These are phyloP conservation scores for Ascosphaera pollenicola DNA, from an alignment of 2,329 filamentous ascomycete species.

Conservation along the genomic window DNA sequence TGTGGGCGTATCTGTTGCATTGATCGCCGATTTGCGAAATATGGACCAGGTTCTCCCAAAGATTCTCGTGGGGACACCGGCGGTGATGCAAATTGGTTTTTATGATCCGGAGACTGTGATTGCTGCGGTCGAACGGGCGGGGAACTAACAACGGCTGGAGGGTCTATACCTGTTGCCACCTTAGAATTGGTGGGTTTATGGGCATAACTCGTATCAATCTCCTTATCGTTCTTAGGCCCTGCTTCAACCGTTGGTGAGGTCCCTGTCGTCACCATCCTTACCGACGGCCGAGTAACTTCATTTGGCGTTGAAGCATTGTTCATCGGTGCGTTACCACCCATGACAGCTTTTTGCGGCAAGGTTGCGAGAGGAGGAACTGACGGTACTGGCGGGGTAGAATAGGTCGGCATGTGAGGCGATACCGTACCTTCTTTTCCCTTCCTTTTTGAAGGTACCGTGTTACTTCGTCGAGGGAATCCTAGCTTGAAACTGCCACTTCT, in stretches of 20 bases:
- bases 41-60: too few relatives aligned
- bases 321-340: not conserved
- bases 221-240: too few relatives aligned
- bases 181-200: too few relatives aligned
- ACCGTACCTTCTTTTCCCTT: conserved; percentile 22
- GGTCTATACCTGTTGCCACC: too few relatives aligned
- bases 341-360: conserved; percentile 8
- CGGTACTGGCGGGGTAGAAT: conserved; percentile 11
- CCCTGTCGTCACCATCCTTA: too few relatives aligned
- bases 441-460: conserved; percentile 74
- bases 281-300: too few relatives aligned
- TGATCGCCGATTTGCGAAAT: too few relatives aligned
- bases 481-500: conserved; percentile 25
- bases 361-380: conserved; percentile 8
- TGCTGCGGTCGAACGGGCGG: too few relatives aligned
- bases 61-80: conserved; percentile 4
- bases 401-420: conserved; percentile 23
- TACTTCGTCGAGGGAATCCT: conserved; percentile 48
- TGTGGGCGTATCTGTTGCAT: not conserved
- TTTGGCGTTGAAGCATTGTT: too few relatives aligned
- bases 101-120: conserved; percentile 2
- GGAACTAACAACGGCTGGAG: too few relatives aligned
- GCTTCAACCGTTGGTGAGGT: too few relatives aligned
- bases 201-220: too few relatives aligned
- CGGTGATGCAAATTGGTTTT: conserved; percentile 4